Conservation (phyloP, 1,139 yeast species). For the Taphrina flavorubra region DNA sequence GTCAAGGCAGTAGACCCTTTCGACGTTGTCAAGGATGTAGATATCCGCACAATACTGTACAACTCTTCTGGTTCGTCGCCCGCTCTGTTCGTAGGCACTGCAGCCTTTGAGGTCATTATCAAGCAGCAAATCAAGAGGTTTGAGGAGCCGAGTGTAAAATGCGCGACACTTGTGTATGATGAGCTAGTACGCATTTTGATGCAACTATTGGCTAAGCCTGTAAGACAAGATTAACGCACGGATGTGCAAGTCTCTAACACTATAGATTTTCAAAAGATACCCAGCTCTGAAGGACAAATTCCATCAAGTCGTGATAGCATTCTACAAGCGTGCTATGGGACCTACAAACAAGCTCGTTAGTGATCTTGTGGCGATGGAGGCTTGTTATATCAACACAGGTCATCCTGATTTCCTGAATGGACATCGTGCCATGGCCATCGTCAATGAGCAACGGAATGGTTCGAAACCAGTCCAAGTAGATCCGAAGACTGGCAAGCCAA, state of each 20-base stretch:
- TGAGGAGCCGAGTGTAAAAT: slow-evolving; percentile 90
- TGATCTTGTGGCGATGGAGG: slow-evolving; percentile 84
- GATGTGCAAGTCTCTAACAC: background rate
- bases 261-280: slow-evolving; percentile 70
- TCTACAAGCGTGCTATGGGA: slow-evolving; percentile 73
- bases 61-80: slow-evolving; percentile 98
- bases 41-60: slow-evolving; percentile 89
- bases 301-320: slow-evolving; percentile 77
- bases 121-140: slow-evolving; percentile 93
- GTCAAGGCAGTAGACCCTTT: slow-evolving; percentile 92
- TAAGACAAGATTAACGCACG: slow-evolving; percentile 6
- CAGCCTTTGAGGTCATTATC: slow-evolving; percentile 94
- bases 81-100: slow-evolving; percentile 95
- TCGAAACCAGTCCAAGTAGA: slow-evolving; percentile 79
- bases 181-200: slow-evolving; percentile 89
- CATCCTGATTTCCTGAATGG: slow-evolving; percentile 97
- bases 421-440: slow-evolving; percentile 92
- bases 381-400: slow-evolving; percentile 93
- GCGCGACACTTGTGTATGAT: slow-evolving; percentile 89
- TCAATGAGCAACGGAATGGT: slow-evolving; percentile 88
- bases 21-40: slow-evolving; percentile 95
- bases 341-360: slow-evolving; percentile 87
- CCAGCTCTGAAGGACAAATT: slow-evolving; percentile 89
- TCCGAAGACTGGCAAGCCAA: slow-evolving; percentile 84
- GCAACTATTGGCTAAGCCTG: slow-evolving; percentile 77